Evolutionary conservation across 805 yeast species (phyloP), one percentile per base, ranked within the genome.

Genomic region (Blastobotrys muscicola): DNA sequence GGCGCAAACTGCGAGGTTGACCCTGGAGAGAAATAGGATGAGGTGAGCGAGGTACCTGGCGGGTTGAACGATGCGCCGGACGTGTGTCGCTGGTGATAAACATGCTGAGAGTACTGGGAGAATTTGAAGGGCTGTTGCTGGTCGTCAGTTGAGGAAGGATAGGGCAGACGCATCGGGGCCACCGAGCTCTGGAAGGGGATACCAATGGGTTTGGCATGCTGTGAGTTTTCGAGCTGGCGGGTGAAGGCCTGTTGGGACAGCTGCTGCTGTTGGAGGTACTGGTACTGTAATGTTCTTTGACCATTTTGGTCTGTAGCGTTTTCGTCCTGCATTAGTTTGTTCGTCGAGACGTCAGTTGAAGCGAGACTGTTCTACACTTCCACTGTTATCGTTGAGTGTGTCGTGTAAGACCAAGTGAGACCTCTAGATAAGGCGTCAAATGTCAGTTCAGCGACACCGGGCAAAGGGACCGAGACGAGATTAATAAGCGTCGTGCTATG

Each of bases 11-110:
- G 45, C n/a, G 61, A 54, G 9, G 52, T 40, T 5, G 60, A 47
- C 16, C 58, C 46, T 14, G 58, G 52, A 32, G 57, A 52, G 46
- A 56, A 55, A 34, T 46, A 54, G 15, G 57, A 42, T 20, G 59
- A 50, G 12, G 53, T 53, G 11, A 48, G 49, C 31, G 43, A 36
- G 23, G 46, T 33, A 39, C 45, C 39, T 30, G 45, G 39, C 45
- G 48, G 29, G 43, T 40, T 4, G 35, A 44, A 14, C 49, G 26
- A 20, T 20, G 26, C 26, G 26, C 26, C 26, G 6, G 26, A 20
- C 26, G 26, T 45, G 29, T 29, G 45, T 14, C 33, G 16, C 13
- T 41, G 33, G 34, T 26, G 15, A 16, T 20, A 12, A 36, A 12
- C 20, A 8, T 38, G 45, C 15, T 32, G 45, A 15, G 29, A 20